Evolutionary conservation across 257 asterid genomes (phyloP), one percentile per base, ranked within the genome.

Genomic region (Linderniella brevidens): DNA sequence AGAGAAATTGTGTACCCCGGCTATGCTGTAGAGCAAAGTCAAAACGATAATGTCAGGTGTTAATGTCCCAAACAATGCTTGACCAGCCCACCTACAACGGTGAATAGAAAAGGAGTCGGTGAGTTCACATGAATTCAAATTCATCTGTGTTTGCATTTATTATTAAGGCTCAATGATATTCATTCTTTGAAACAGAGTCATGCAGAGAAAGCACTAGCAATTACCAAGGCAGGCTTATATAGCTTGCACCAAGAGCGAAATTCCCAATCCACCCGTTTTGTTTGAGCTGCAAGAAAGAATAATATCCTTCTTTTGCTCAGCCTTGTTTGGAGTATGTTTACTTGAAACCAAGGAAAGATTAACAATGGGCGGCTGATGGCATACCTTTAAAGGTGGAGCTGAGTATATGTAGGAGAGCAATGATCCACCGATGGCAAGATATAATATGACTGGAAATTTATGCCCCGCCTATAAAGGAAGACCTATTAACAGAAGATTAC

Each of bases 181-280:
- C n/a, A n/a, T n/a, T n/a, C n/a, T n/a, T 25, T 25, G 32, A 25
- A 25, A 25, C 32, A 25, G 32, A 16, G 48, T 8, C 16, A 13
- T 43, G 49, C 19, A 13, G 15, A 10, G 19, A 44, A 44, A 13
- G 49, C 19, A 9, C 1, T 10, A 59, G 41, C 48, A 11, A 3
- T 43, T 56, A 88, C 98, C 98, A 88, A 48, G 98, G 98, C 79
- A 88, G 63, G 68, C 98, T 69, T 62, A 88, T 88, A 50, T 88
- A 88, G 72, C 98, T 88, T 62, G 94, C 84, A 58, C 98, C 98
- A 25, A 88, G 72, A 53, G 98, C 98, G 39, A 84, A 88, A 70
- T 88, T 88, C 60, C 97, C 97, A 36, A 84, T 64, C 97, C 97
- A 88, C 74, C 97, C 95, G 57, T 84, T 84, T 77, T 84, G 95